Base-by-base conservation (phyloP, 192 early-diverging fungal genomes). In the Coemansia sp. region DNA sequence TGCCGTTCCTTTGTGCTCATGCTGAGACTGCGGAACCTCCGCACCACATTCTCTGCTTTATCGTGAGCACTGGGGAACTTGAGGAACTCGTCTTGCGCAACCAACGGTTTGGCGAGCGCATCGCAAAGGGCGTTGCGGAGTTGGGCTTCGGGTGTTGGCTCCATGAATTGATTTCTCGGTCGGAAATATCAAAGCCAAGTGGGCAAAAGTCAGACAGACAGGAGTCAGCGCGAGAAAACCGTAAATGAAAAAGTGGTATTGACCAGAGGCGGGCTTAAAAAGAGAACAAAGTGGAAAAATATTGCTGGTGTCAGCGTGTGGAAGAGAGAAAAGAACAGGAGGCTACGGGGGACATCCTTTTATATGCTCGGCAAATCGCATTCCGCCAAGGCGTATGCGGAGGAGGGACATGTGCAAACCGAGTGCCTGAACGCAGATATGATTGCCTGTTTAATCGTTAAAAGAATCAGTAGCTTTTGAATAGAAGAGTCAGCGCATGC, bases 11-110 rank as follows among this genome's bases (percentile, higher is more conserved):
- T 82, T 51, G 74, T 69, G 67, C 49, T 76, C 63, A 82, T 67
- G 64, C 79, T 82, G 49, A 82, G 70, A 32, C 74, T 76, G 65
- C 79, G 73, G 62, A 82, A 82, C 66, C 79, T 48, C 49, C 49
- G 61, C 32, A 76, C 38, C 63, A 67, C 51, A 63, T 73, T 64
- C 64, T 73, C 72, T 22, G 57, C 25, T 23, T 75, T 73, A 29
- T 81, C 78, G n/a, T 65, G 21, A 6, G 66, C 66, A 25, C 48
- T 56, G 23, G 78, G 78, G 25, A 81, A 72, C 69, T 51, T 55
- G n/a, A 74, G 39, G 38, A 75, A 72, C 7, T 69, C 69, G 23
- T 75, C 73, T 25, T 72, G 78, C 19, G 72, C 72, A 24, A 65
- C 78, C 32, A 81, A 48, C 37, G 78, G 72, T 69, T 72, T 72